phyloP scores from a whole-genome alignment of 352 stramenopile genomes.

The Pythium utonaiense region DNA sequence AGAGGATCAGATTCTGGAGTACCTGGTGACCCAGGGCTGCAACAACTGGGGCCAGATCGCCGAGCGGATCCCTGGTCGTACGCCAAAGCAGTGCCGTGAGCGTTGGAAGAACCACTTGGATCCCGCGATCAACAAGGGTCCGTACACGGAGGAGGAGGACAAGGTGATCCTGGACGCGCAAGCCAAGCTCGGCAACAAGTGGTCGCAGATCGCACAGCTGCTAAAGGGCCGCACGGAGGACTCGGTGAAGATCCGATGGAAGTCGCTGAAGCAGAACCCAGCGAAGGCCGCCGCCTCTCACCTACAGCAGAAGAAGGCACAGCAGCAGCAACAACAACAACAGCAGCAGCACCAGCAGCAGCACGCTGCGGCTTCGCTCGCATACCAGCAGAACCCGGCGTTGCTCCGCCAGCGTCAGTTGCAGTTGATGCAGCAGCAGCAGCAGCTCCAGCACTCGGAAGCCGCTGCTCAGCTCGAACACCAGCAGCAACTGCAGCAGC shows the following conservation, averaged over 20 bases:
- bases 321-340: conserved; percentile 46
- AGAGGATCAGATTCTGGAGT: conserved; percentile 92
- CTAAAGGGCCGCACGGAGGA: conserved; percentile 90
- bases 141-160: conserved; percentile 95
- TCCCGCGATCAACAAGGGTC: conserved; percentile 92
- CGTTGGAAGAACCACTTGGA: conserved; percentile 90
- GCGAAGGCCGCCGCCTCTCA: conserved; percentile 72
- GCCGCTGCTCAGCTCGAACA: conserved; percentile 56
- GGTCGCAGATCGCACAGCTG: conserved; percentile 94
- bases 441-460: conserved; percentile 62
- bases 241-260: conserved; percentile 94
- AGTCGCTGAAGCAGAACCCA: conserved; percentile 85
- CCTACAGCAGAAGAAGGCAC: conserved; percentile 74
- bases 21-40: conserved; percentile 83
- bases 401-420: conserved; percentile 65
- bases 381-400: conserved; percentile 54
- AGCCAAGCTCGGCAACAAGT: conserved; percentile 92
- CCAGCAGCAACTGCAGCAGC: conserved; percentile 66
- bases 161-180: conserved; percentile 90
- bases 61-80: conserved; percentile 88
- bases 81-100: conserved; percentile 90
- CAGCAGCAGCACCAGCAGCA: conserved; percentile 31
- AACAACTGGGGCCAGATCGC: conserved; percentile 95
- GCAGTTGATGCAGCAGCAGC: conserved; percentile 69
- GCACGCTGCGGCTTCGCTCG: conserved; percentile 38